A percentile compares a stretch with the other conserved stretches of the same genome.
These are phyloP conservation scores for Botrytis medusae DNA, from an alignment of 2,329 filamentous ascomycete genomes.

Conservation along the genomic window DNA sequence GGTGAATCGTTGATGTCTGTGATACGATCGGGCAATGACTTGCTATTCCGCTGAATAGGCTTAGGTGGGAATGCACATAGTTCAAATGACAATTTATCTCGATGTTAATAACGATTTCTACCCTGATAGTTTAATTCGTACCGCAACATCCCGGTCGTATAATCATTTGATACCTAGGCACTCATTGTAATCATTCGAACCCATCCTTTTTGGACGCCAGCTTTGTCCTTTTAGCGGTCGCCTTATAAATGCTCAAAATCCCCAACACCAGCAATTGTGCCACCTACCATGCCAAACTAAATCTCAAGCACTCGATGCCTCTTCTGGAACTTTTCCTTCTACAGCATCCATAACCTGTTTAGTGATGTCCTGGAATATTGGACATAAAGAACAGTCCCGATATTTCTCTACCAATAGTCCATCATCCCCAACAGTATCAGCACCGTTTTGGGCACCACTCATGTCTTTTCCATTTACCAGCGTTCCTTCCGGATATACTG, in stretches of 20 bases:
- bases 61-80: not conserved
- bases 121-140: not conserved
- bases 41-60: not conserved
- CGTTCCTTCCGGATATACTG: constrained; percentile 69
- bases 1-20: not conserved
- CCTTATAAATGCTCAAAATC: constrained; percentile 11
- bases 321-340: constrained; percentile 22
- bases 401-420: constrained; percentile 69
- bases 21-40: not conserved
- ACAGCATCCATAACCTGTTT: constrained; percentile 47
- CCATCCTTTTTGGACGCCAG: constrained; percentile 1
- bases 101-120: not conserved
- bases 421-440: constrained; percentile 37
- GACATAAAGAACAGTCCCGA: constrained; percentile 65
- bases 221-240: not conserved
- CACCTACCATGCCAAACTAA: not conserved
- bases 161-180: not conserved
- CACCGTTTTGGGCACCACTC: constrained; percentile 35
- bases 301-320: not conserved
- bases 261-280: constrained; percentile 4
- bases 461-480: constrained; percentile 58
- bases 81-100: not conserved
- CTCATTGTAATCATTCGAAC: not conserved
- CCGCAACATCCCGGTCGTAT: not conserved
- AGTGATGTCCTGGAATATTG: constrained; percentile 67